A percentile compares a stretch with the other conserved stretches of the same genome.
Evolutionary conservation across 2,329 filamentous ascomycete genomes (phyloP).

Genomic region (Hymenoscyphus infarciens): DNA sequence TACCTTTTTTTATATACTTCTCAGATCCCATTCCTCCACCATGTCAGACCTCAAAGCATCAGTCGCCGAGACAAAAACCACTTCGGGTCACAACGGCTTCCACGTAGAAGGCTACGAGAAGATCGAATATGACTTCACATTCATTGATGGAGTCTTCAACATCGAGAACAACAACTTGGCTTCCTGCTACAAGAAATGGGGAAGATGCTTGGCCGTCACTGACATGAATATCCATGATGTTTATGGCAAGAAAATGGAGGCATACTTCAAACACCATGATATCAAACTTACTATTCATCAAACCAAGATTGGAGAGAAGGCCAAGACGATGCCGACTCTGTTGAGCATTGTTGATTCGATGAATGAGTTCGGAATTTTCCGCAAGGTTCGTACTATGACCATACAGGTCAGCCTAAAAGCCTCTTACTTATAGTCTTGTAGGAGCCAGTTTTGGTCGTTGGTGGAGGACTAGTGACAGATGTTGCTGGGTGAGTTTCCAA

Average conservation of each 20-base stretch:
- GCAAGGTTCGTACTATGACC: constrained; percentile 45
- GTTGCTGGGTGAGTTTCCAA: constrained; percentile 59
- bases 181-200: constrained; percentile 62
- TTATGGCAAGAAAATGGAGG: constrained; percentile 62
- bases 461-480: constrained; percentile 68
- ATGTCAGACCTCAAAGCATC: constrained; percentile 70
- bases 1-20: neutral
- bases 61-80: constrained; percentile 56
- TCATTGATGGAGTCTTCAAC: constrained; percentile 67
- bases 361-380: constrained; percentile 68
- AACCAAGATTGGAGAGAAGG: constrained; percentile 72
- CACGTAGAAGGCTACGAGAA: constrained; percentile 72
- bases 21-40: neutral
- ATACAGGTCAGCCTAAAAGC: no score
- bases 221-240: constrained; percentile 68
- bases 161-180: constrained; percentile 57
- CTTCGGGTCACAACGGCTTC: constrained; percentile 48
- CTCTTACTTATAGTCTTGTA: constrained; percentile 24
- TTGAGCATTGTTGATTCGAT: constrained; percentile 69
- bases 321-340: constrained; percentile 68
- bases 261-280: constrained; percentile 63
- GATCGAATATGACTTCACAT: constrained; percentile 72
- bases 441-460: constrained; percentile 64
- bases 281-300: constrained; percentile 64
- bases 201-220: constrained; percentile 63